These are phyloP conservation scores for Candida tammaniensis DNA, from an alignment of 805 yeast species.

Conservation along the genomic window DNA sequence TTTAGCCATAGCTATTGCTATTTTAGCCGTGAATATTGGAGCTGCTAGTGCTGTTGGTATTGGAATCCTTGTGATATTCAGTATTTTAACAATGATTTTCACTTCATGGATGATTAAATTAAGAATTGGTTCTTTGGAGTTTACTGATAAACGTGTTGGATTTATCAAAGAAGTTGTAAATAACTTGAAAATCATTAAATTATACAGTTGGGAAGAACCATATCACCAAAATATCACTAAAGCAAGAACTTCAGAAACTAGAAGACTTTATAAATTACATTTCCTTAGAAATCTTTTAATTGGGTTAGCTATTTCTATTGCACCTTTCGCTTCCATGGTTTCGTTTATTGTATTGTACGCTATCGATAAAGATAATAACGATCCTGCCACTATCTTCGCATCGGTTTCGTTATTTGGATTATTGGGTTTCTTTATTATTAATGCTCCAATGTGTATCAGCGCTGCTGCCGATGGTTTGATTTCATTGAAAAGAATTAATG, in stretches of 20 bases:
- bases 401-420: slow-evolving; percentile 67
- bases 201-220: slow-evolving; percentile 88
- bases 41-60: slow-evolving; percentile 70
- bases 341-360: slow-evolving; percentile 38
- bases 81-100: slow-evolving; percentile 42
- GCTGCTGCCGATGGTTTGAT: slow-evolving; percentile 65
- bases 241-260: slow-evolving; percentile 61
- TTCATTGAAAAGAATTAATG: slow-evolving; percentile 57
- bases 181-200: slow-evolving; percentile 78
- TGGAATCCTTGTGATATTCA: slow-evolving; percentile 51
- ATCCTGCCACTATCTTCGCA: slow-evolving; percentile 64
- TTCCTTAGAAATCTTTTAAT: slow-evolving; percentile 57
- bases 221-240: slow-evolving; percentile 54
- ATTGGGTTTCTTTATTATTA: slow-evolving; percentile 58
- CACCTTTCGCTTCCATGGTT: slow-evolving; percentile 69
- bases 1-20: slow-evolving; percentile 57
- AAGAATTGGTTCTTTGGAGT: slow-evolving; percentile 54
- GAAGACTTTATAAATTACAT: slow-evolving; percentile 59
- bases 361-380: slow-evolving; percentile 22
- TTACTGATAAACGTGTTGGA: slow-evolving; percentile 75
- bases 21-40: slow-evolving; percentile 67
- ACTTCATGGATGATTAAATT: slow-evolving; percentile 51
- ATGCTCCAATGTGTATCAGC: slow-evolving; percentile 68
- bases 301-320: slow-evolving; percentile 64
- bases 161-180: slow-evolving; percentile 74